Conservation (phyloP, 2,329 filamentous ascomycete species). For the Dichotomopilus funicola region DNA sequence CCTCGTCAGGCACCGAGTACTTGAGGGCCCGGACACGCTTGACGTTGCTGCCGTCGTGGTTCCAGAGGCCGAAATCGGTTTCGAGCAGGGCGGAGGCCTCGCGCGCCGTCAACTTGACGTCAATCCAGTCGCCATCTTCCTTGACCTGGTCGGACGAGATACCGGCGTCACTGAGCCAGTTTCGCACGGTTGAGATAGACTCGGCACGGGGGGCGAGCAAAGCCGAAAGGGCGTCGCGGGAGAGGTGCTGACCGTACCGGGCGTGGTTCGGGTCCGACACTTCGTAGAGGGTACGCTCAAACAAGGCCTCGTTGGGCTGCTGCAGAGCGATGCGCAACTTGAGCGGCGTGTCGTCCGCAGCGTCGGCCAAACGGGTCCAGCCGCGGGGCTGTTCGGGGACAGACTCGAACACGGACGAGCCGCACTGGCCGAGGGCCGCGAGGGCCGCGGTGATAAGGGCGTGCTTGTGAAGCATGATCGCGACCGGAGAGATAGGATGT, state of each 20-base stretch:
- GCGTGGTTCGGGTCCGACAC: constrained; percentile 53
- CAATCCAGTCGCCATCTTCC: constrained; percentile 54
- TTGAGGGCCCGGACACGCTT: constrained; percentile 36
- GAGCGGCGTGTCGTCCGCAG: constrained; percentile 33
- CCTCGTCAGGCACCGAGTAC: constrained; percentile 54
- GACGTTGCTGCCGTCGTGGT: constrained; percentile 41
- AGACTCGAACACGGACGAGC: constrained; percentile 17
- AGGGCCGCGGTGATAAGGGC: constrained; percentile 4
- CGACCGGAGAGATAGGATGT: not conserved
- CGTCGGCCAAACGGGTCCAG: constrained; percentile 32
- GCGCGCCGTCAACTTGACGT: constrained; percentile 44
- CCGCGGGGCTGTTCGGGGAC: constrained; percentile 30
- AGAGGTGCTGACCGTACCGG: constrained; percentile 55
- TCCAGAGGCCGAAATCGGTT: constrained; percentile 49
- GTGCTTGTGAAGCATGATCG: constrained; percentile 1
- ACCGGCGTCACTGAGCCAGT: constrained; percentile 49
- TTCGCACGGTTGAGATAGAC: constrained; percentile 42
- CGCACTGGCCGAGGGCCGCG: constrained; percentile 12
- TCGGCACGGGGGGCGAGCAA: constrained; percentile 45
- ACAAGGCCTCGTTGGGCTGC: constrained; percentile 34
- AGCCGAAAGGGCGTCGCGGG: constrained; percentile 48
- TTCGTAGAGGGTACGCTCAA: constrained; percentile 53
- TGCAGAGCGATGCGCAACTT: constrained; percentile 43
- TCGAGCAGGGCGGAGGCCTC: constrained; percentile 50
- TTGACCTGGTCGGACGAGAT: constrained; percentile 34